Evolutionary conservation across 805 yeast genomes (phyloP).

Genomic region (Torulaspora franciscae): DNA sequence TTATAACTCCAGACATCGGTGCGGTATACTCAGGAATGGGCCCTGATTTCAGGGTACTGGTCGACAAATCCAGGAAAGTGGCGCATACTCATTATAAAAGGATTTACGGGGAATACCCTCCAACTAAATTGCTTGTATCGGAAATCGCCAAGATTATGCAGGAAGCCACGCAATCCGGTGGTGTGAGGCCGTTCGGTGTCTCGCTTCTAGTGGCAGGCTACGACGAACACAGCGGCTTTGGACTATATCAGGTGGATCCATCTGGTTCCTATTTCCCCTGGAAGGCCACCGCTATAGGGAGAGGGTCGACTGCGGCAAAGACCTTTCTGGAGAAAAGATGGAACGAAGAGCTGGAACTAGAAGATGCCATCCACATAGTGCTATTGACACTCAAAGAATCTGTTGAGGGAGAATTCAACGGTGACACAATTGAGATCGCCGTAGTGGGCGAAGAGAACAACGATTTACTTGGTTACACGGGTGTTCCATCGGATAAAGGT

Average conservation of each 20-base stretch:
- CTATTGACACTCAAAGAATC: conserved; percentile 90
- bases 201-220: conserved; percentile 90
- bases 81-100: conserved; percentile 92
- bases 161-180: conserved; percentile 97
- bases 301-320: conserved; percentile 93
- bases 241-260: conserved; percentile 95
- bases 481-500: conserved; percentile 70
- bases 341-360: conserved; percentile 95
- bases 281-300: conserved; percentile 99
- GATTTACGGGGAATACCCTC: conserved; percentile 94
- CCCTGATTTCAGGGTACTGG: conserved; percentile 92
- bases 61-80: conserved; percentile 88
- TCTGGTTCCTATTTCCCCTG: conserved; percentile 97
- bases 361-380: conserved; percentile 97
- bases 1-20: conserved; percentile 91
- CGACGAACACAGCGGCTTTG: conserved; percentile 69
- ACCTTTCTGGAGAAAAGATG: conserved; percentile 96
- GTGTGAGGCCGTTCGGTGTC: conserved; percentile 98
- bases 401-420: conserved; percentile 96
- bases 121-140: conserved; percentile 86
- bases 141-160: conserved; percentile 96
- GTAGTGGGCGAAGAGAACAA: conserved; percentile 81
- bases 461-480: conserved; percentile 76
- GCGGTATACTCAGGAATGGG: conserved; percentile 99
- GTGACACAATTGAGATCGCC: conserved; percentile 90